phyloP scores from a whole-genome alignment of 192 early-diverging fungal species.

The Powellomyces hirtus region DNA sequence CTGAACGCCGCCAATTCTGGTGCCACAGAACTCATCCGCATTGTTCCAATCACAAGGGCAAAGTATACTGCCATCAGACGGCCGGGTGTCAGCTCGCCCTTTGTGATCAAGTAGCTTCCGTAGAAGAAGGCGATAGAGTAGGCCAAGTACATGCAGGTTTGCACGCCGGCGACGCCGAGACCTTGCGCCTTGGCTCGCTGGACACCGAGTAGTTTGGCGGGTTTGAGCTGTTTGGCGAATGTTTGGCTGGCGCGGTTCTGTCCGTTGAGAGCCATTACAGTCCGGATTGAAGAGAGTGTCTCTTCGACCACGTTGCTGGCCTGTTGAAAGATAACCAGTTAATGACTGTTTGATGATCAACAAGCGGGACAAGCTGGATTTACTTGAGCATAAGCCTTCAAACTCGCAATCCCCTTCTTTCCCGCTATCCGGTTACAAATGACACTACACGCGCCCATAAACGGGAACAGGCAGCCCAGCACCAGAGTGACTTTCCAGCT shows the following conservation, averaged over 20 bases:
- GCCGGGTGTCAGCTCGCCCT: slow-evolving; percentile 34
- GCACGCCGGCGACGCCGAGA: slow-evolving; percentile 10
- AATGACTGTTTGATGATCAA: background rate
- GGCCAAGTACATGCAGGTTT: slow-evolving; percentile 17
- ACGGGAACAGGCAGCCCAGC: slow-evolving; percentile 70
- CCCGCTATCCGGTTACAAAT: slow-evolving; percentile 4
- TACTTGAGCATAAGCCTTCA: slow-evolving; percentile 16
- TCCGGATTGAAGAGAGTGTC: slow-evolving; percentile 78
- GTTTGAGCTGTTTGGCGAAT: slow-evolving; percentile 3
- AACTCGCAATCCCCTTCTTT: slow-evolving; percentile 6
- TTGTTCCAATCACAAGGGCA: slow-evolving; percentile 71
- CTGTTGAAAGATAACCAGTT: too few relatives aligned
- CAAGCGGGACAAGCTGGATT: too few relatives aligned
- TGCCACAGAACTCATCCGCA: slow-evolving; percentile 55
- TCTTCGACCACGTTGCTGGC: slow-evolving; percentile 72
- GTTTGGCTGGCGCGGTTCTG: slow-evolving; percentile 56
- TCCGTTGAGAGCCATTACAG: slow-evolving; percentile 70
- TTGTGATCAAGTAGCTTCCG: slow-evolving; percentile 45
- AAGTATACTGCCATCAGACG: slow-evolving; percentile 78
- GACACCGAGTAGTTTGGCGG: slow-evolving; percentile 57
- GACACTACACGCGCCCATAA: slow-evolving; percentile 50
- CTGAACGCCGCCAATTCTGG: slow-evolving; percentile 68
- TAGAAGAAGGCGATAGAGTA: slow-evolving; percentile 35
- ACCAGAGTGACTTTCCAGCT: slow-evolving; percentile 84
- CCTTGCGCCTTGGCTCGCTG: slow-evolving; percentile 14